Evolutionary conservation across 805 yeast genomes (phyloP).

Genomic region (Nakazawaea holstii): DNA sequence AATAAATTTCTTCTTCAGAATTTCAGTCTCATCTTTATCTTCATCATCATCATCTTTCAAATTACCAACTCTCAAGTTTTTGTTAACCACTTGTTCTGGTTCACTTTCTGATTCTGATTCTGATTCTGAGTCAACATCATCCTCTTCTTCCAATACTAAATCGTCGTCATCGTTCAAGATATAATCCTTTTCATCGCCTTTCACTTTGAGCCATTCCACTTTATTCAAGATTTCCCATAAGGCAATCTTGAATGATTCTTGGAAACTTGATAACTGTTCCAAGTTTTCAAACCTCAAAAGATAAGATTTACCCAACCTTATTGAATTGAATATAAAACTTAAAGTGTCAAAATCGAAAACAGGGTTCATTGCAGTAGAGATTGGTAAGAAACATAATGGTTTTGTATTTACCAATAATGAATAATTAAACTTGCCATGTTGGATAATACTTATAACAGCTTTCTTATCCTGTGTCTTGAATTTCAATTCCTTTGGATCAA

Average conservation of each 20-base stretch:
- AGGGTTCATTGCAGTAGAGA: constrained; percentile 54
- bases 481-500: constrained; percentile 42
- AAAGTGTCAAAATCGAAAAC: constrained; percentile 51
- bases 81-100: too few relatives aligned
- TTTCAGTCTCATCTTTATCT: constrained; percentile 21
- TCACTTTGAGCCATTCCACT: constrained; percentile 38
- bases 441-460: constrained; percentile 33
- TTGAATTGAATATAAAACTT: constrained; percentile 64
- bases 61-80: constrained; percentile 13
- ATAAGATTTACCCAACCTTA: constrained; percentile 46
- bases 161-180: constrained; percentile 47
- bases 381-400: constrained; percentile 17
- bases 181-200: constrained; percentile 46
- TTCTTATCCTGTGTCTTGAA: constrained; percentile 38
- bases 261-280: constrained; percentile 43
- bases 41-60: constrained; percentile 30
- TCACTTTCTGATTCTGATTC: constrained; percentile 26
- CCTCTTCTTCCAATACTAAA: constrained; percentile 30
- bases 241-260: constrained; percentile 42
- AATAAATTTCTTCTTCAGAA: constrained; percentile 12
- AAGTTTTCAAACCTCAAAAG: constrained; percentile 47
- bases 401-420: constrained; percentile 39
- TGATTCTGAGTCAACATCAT: constrained; percentile 25
- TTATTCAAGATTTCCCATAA: constrained; percentile 59
- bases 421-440: constrained; percentile 45